Evolutionary conservation across 441 rosid genomes (phyloP).

Genomic region (Melastoma candidum): DNA sequence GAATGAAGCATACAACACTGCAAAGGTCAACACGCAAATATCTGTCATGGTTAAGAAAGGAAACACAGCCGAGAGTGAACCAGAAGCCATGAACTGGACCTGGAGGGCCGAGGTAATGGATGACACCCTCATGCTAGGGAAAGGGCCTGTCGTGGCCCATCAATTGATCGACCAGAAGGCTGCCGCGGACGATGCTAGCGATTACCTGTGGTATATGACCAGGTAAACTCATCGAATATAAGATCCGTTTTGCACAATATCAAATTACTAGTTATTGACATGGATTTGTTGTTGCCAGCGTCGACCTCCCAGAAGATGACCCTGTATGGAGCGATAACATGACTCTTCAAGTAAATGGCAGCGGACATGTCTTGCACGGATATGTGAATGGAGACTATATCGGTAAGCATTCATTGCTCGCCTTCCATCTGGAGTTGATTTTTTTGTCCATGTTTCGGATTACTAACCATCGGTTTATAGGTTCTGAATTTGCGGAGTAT

Average conservation of each 20-base stretch:
- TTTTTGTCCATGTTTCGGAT: background rate
- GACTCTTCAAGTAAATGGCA: constrained; percentile 38
- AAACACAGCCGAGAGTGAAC: constrained; percentile 32
- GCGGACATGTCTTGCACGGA: constrained; percentile 51
- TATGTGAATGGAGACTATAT: constrained; percentile 37
- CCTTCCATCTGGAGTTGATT: background rate
- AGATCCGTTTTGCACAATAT: no score
- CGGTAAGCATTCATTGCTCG: constrained; percentile 25
- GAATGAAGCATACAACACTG: constrained; percentile 36
- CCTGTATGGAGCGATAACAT: constrained; percentile 31
- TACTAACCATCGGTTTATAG: constrained; percentile 15
- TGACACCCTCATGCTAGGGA: constrained; percentile 22
- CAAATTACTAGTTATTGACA: no score
- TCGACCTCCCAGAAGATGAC: constrained; percentile 25
- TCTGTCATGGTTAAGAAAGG: constrained; percentile 37
- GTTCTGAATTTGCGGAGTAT: constrained; percentile 32
- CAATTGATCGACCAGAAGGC: constrained; percentile 51
- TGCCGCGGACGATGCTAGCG: constrained; percentile 38
- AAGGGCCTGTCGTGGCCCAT: constrained; percentile 22
- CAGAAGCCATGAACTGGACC: constrained; percentile 35
- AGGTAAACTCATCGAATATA: constrained; percentile 21
- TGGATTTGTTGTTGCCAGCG: constrained; percentile 4
- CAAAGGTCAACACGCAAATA: constrained; percentile 53
- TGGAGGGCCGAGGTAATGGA: constrained; percentile 57
- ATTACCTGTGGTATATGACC: constrained; percentile 77